Evolutionary conservation across 495 filamentous ascomycete species (phyloP).

Genomic region (Aspergillus leporis): DNA sequence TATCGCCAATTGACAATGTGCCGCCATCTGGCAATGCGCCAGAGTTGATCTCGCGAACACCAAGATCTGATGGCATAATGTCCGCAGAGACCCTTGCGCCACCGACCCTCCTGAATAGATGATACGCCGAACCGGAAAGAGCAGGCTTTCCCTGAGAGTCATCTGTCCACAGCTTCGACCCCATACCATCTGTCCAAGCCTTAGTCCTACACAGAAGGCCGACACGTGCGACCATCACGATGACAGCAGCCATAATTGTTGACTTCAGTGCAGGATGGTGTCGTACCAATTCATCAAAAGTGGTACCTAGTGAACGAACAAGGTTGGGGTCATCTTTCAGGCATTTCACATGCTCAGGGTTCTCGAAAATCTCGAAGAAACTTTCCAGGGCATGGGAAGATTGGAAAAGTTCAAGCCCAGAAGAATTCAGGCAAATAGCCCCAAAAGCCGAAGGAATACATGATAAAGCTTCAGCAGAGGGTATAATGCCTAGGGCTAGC

Average conservation of each 20-base stretch:
- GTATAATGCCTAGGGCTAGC: slow-evolving; percentile 74
- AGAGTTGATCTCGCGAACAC: slow-evolving; percentile 34
- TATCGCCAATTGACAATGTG: slow-evolving; percentile 36
- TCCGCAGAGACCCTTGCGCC: slow-evolving; percentile 27
- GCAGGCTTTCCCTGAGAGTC: slow-evolving; percentile 37
- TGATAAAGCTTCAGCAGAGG: slow-evolving; percentile 80
- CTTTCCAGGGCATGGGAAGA: slow-evolving; percentile 76
- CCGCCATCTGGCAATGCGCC: slow-evolving; percentile 40
- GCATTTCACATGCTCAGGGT: slow-evolving; percentile 80
- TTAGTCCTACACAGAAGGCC: slow-evolving; percentile 65
- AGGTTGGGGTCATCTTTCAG: slow-evolving; percentile 67
- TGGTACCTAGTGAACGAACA: slow-evolving; percentile 63
- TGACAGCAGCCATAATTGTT: slow-evolving; percentile 73
- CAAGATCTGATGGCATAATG: slow-evolving; percentile 31
- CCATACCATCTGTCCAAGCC: slow-evolving; percentile 66
- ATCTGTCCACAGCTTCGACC: slow-evolving; percentile 75
- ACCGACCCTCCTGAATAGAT: slow-evolving; percentile 40
- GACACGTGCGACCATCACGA: slow-evolving; percentile 82
- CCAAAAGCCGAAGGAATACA: slow-evolving; percentile 85
- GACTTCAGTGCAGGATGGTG: slow-evolving; percentile 85
- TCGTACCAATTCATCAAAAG: slow-evolving; percentile 91
- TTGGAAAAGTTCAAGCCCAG: slow-evolving; percentile 87
- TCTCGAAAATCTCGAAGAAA: slow-evolving; percentile 95
- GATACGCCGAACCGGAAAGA: slow-evolving; percentile 32
- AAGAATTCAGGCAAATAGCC: slow-evolving; percentile 86